Percentiles rank a stretch among this genome's conserved stretches.
Conservation (phyloP, 352 stramenopile genomes). For the Phytopythium oedochilum region DNA sequence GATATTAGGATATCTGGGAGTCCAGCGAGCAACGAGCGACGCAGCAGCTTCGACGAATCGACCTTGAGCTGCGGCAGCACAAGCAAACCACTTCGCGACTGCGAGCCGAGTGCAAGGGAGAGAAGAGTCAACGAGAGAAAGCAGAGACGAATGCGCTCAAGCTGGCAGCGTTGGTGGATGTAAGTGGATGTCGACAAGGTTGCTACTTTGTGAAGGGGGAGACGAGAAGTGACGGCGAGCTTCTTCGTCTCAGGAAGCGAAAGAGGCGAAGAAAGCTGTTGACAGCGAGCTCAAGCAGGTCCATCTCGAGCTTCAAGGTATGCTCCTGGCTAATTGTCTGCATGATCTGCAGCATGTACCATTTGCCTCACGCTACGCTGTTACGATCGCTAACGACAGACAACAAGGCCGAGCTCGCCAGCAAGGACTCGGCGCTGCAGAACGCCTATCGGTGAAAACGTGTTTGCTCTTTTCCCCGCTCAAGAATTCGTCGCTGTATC, state of each 20-base stretch:
- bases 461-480: background rate
- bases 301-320: background rate
- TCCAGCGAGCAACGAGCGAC: constrained; percentile 27
- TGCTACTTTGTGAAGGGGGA: background rate
- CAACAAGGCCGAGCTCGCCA: constrained; percentile 12
- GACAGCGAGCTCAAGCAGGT: background rate
- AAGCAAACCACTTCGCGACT: constrained; percentile 33
- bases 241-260: background rate
- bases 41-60: constrained; percentile 43
- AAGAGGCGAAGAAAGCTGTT: background rate
- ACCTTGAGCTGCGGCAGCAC: constrained; percentile 45
- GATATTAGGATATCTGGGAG: constrained; percentile 7
- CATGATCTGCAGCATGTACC: no score
- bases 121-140: constrained; percentile 40
- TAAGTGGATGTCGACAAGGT: constrained; percentile 4
- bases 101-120: constrained; percentile 41
- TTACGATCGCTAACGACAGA: constrained; percentile 3
- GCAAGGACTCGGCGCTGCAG: constrained; percentile 22
- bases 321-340: no score
- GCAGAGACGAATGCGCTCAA: constrained; percentile 27
- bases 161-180: constrained; percentile 29
- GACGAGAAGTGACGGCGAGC: background rate
- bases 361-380: background rate
- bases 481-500: background rate
- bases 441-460: constrained; percentile 15